These are phyloP conservation scores for Mycena pura DNA, from an alignment of 768 basidiomycete species.

Conservation along the genomic window DNA sequence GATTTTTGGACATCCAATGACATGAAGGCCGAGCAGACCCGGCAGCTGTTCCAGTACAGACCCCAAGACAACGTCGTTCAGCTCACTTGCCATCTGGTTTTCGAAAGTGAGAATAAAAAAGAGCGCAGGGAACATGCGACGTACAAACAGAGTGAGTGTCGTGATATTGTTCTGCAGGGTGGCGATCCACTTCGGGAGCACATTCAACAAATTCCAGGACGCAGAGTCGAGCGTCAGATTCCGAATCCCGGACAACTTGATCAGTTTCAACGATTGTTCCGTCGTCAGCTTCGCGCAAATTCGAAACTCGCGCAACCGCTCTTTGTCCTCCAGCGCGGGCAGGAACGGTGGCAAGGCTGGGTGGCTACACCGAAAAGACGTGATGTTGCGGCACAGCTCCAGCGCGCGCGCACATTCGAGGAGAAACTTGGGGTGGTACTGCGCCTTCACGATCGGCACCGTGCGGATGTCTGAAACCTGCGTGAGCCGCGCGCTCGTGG, in stretches of 20 bases:
- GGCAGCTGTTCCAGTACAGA: constrained; percentile 57
- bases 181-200: constrained; percentile 63
- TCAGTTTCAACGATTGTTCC: constrained; percentile 53
- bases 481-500: constrained; percentile 3
- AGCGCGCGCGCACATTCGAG: constrained; percentile 58
- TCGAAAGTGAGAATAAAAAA: not conserved
- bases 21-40: constrained; percentile 61
- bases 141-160: constrained; percentile 64
- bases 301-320: constrained; percentile 53
- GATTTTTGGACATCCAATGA: constrained; percentile 65
- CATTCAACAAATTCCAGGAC: constrained; percentile 67
- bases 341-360: constrained; percentile 59
- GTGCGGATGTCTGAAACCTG: constrained; percentile 53
- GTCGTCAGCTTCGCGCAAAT: constrained; percentile 60
- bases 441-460: constrained; percentile 48
- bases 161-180: constrained; percentile 52
- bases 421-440: constrained; percentile 55
- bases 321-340: constrained; percentile 49
- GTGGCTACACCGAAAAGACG: constrained; percentile 61
- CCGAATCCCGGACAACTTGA: constrained; percentile 46
- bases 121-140: constrained; percentile 33
- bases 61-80: constrained; percentile 60
- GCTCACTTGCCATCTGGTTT: constrained; percentile 60
- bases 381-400: constrained; percentile 56
- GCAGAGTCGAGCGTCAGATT: constrained; percentile 61